Evolutionary conservation across 805 yeast species (phyloP).

Genomic region (Lachancea fermentati): DNA sequence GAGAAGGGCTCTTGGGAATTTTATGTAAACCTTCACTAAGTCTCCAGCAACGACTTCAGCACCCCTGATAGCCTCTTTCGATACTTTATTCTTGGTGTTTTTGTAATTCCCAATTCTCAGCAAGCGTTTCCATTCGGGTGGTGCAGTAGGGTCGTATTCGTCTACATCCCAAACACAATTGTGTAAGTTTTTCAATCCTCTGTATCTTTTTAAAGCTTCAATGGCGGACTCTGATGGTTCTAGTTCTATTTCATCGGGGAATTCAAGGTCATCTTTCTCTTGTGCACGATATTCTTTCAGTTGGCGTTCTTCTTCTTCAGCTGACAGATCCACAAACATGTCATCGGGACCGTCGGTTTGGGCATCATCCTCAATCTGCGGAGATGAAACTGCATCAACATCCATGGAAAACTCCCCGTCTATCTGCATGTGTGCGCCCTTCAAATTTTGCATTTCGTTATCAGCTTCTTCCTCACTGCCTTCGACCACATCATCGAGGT

Average conservation of each 20-base stretch:
- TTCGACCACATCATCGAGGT: constrained; percentile 49
- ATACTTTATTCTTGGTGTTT: constrained; percentile 63
- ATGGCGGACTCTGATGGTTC: constrained; percentile 69
- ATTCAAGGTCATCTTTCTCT: constrained; percentile 81
- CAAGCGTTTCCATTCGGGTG: constrained; percentile 71
- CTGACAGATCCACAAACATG: constrained; percentile 63
- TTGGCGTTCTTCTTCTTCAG: constrained; percentile 82
- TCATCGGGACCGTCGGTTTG: constrained; percentile 43
- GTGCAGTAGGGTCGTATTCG: constrained; percentile 71
- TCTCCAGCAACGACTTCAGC: constrained; percentile 58
- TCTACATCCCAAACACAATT: constrained; percentile 83
- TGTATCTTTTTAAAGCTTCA: constrained; percentile 68
- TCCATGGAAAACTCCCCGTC: constrained; percentile 30
- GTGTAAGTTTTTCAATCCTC: constrained; percentile 81
- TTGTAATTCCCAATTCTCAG: constrained; percentile 70
- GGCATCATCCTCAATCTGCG: constrained; percentile 27
- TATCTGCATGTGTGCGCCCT: constrained; percentile 11
- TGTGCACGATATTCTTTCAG: constrained; percentile 57
- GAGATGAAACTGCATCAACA: constrained; percentile 15
- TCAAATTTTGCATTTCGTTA: constrained; percentile 28
- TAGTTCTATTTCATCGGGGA: constrained; percentile 92
- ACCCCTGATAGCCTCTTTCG: constrained; percentile 48
- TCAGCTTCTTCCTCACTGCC: constrained; percentile 32
- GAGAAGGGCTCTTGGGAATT: constrained; percentile 46
- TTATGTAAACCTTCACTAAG: constrained; percentile 52